Base-by-base conservation (phyloP, 192 early-diverging fungal genomes). In the Dimargaris cristalligena region DNA sequence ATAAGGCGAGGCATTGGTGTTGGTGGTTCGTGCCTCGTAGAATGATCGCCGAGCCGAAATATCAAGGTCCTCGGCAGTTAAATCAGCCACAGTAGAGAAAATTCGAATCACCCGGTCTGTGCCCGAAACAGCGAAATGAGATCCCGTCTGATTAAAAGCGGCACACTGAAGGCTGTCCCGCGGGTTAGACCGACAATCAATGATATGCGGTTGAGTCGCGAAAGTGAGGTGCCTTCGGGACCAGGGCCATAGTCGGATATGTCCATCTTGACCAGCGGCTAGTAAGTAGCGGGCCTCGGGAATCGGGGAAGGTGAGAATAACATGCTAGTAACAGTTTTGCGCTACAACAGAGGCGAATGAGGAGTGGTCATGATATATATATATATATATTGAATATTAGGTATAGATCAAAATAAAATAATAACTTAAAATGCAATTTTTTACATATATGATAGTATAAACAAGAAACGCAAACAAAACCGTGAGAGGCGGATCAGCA, bases 131-230 rank as follows among this genome's bases (percentile, higher is more conserved):
- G 83, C 83, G 67, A 94, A 87, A 4, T 78, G 71, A 4, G 85
- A 85, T 11, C 89, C 89, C 8, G 83, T 86, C 35, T 68, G 67
- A 56, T 88, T 90, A 67, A 90, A 92, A 0, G 80, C 79, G 11
- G 83, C 75, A 45, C 80, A 80, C 6, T 70, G 64, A 4, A 80
- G 62, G 34, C 62, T 38, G 64, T 81, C 79, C n/a, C 76, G 70
- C 16, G 70, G 44, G 38, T 71, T 68, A 6, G 72, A 65, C 48
- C 71, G 71, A 26, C 77, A 78, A 34, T 81, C 74, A 8, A 84
- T 62, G 20, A 66, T 58, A 14, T 71, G 52, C 8, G 88, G 83
- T 46, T 71, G 63, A 1, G 71, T 57, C 44, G 71, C 64, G 59
- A 85, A 79, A 20, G 75, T 74, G 38, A 82, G 67, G 0, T 66